Base-by-base conservation (phyloP, 116 monocot species). In the Papilionanthe hybrid region DNA sequence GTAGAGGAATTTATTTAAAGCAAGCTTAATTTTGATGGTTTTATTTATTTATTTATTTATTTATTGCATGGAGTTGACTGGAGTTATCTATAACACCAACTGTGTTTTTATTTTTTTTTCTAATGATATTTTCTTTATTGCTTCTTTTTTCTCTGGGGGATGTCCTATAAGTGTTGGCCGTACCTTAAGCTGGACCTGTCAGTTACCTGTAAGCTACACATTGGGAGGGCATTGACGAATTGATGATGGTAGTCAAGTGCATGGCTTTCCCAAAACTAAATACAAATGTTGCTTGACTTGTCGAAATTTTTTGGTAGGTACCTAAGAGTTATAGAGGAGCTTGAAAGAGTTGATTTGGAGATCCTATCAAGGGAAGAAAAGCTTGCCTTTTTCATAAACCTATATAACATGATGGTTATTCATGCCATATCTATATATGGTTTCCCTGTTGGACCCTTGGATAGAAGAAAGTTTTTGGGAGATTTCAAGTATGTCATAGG, bases 341-440 rank as follows among this genome's bases (percentile, higher is more conserved):
- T 96, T 57, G 94, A 93, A 49, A 92, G 96, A 82, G 94, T 93
- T 73, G 90, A 92, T 18, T 75, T 92, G 75, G 81, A 89, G 29
- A 80, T 75, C 41, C 75, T 94, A 53, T 88, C 94, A 20, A 91
- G 92, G 63, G 96, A 96, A 83, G 96, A 96, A 60, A 96, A 89
- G 49, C 92, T 96, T 74, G 87, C 96, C 37, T 96, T 96, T 77
- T 96, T 96, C 72, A 92, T 96, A 78, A 96, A 96, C 84, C 82
- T 96, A 17, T 89, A 96, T 63, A 96, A 96, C 60, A 96, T 94
- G 94, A 96, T 96, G 94, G 87, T 86, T 15, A 91, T 96, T 42
- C 92, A 96, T 92, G 93, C 89, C 47, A 88, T 92, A 82, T 72
- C 91, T 49, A 73, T 85, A 1, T 90, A 82, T 87, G 89, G 96